Evolutionary conservation across 225 moss, liverwort and hornwort species (phyloP), one percentile per base, ranked within the genome.

Genomic region (Sphagnum contortum): DNA sequence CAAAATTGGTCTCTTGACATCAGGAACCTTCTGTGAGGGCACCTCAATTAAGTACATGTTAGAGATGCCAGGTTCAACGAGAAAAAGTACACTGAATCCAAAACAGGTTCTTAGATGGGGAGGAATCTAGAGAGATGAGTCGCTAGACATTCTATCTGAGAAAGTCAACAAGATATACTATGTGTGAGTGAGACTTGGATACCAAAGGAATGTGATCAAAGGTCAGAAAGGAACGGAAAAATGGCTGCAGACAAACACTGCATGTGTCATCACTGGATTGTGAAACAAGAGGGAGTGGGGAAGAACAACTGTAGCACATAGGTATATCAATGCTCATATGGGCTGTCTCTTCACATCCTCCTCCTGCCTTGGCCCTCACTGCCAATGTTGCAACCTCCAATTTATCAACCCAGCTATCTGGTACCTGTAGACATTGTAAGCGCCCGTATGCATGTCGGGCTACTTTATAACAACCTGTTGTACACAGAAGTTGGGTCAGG

Each of bases 151-250:
- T 29, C 29, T 29, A 29, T 29, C 29, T 29, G 29, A 29, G 29
- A 29, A 29, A 29, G 29, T 29, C 29, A 29, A 29, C 29, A 1
- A 29, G 29, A 29, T 29, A 29, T 29, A 29, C 29, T 29, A 29
- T 29, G 29, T 29, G 29, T 29, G 29, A 29, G 29, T 29, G 29
- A 29, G 29, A 29, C 29, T 29, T 29, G 29, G 29, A 64, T 82
- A 98, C 96, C 64, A 98, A 66, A 29, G 96, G 96, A 57, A 98
- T 79, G 29, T 92, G 89, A 67, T 91, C 80, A 65, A 86, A 98
- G 13, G 96, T 93, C 51, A 92, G 73, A 73, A 93, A 98, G 14
- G 93, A 98, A 55, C 90, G 85, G 45, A 91, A 85, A 29, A 91
- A 61, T 2, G 96, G 88, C 48, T 98, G 96, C 13, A 69, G 80